Conservation (phyloP, 1,284 basidiomycete genomes). For the Boletus holoroseus region DNA sequence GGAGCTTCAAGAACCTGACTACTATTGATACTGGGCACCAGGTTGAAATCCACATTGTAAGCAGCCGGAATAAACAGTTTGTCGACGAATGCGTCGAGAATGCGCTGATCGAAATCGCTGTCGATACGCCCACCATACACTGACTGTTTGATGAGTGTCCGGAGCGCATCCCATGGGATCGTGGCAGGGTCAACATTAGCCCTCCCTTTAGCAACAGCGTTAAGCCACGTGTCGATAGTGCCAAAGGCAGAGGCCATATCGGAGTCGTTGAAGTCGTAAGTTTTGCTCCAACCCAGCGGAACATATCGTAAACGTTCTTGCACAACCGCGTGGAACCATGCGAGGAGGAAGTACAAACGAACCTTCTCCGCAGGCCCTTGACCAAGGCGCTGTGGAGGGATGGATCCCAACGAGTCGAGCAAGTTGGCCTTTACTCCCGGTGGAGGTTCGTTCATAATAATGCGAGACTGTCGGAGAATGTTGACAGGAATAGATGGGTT, state of each 20-base stretch:
- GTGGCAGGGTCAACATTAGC: conserved; percentile 85
- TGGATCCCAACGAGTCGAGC: conserved; percentile 81
- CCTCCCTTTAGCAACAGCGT: conserved; percentile 73
- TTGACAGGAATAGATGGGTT: conserved; percentile 91
- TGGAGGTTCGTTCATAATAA: conserved; percentile 96
- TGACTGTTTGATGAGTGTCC: conserved; percentile 88
- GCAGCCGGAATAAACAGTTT: conserved; percentile 79
- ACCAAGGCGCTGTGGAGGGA: conserved; percentile 62
- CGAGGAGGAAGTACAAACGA: conserved; percentile 88
- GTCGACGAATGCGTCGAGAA: conserved; percentile 90
- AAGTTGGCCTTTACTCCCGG: conserved; percentile 94
- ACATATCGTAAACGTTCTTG: conserved; percentile 94
- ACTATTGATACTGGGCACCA: conserved; percentile 66
- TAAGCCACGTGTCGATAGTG: conserved; percentile 89
- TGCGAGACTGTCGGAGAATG: conserved; percentile 88
- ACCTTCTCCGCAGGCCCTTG: conserved; percentile 89
- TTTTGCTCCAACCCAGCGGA: conserved; percentile 92
- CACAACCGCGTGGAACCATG: conserved; percentile 96
- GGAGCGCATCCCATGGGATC: conserved; percentile 91
- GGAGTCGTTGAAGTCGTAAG: conserved; percentile 97
- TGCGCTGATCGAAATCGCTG: conserved; percentile 88
- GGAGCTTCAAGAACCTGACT: conserved; percentile 66
- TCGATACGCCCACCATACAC: conserved; percentile 93
- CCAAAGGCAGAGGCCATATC: conserved; percentile 90
- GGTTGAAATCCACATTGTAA: conserved; percentile 87